These are phyloP conservation scores for Neurospora sp. DNA, from an alignment of 2,329 filamentous ascomycete genomes.

Conservation along the genomic window DNA sequence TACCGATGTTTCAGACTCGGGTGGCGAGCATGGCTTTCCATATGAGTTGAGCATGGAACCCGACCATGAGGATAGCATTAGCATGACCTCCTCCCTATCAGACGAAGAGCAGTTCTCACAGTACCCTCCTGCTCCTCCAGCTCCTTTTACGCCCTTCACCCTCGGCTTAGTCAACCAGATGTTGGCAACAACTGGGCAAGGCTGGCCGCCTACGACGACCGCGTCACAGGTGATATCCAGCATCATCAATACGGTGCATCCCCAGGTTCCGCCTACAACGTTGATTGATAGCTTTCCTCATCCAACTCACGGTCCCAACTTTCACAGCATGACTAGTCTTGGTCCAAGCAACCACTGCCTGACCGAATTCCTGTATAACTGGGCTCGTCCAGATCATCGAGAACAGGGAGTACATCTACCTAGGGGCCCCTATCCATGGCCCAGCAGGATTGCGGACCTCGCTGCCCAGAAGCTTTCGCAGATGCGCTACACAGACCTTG, in stretches of 20 bases:
- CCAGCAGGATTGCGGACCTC: slow-evolving; percentile 23
- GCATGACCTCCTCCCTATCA: background rate
- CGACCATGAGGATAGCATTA: background rate
- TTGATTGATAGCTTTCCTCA: background rate
- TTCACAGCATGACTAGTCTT: slow-evolving; percentile 22
- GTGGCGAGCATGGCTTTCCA: slow-evolving; percentile 1
- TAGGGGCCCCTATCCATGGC: slow-evolving; percentile 23
- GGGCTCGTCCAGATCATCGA: slow-evolving; percentile 29
- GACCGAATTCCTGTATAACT: slow-evolving; percentile 39
- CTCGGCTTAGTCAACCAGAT: background rate
- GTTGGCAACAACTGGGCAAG: background rate
- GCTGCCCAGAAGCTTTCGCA: slow-evolving; percentile 8
- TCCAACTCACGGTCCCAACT: background rate
- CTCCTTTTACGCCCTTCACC: background rate
- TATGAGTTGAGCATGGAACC: background rate
- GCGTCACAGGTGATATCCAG: background rate
- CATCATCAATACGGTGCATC: background rate
- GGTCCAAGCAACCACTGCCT: slow-evolving; percentile 40
- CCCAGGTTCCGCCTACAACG: background rate
- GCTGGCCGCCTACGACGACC: background rate
- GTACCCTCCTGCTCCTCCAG: background rate
- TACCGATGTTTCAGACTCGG: slow-evolving; percentile 8
- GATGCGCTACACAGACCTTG: slow-evolving; percentile 35
- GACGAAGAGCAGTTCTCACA: background rate
- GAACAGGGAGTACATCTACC: slow-evolving; percentile 16